Conservation (phyloP, 1,139 yeast genomes). For the Candida frijolesensis region DNA sequence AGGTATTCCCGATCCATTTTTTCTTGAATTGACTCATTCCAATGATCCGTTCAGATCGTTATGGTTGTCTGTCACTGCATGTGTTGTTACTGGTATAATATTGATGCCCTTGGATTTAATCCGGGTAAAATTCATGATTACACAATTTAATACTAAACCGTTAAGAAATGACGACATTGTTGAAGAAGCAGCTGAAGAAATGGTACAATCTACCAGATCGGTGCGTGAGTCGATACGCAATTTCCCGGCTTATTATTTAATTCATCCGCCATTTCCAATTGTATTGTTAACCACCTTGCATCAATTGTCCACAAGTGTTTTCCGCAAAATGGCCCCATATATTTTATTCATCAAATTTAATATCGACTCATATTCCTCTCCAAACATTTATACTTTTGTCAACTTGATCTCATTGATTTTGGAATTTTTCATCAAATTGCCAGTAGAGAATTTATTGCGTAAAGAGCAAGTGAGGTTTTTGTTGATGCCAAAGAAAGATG, state of each 20-base stretch:
- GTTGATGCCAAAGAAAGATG: constrained; percentile 42
- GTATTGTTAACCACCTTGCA: constrained; percentile 61
- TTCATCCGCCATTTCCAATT: constrained; percentile 57
- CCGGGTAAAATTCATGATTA: constrained; percentile 73
- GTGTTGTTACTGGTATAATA: constrained; percentile 72
- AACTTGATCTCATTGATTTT: constrained; percentile 60
- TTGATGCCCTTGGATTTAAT: constrained; percentile 83
- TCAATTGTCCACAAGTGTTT: constrained; percentile 61
- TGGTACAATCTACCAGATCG: constrained; percentile 30
- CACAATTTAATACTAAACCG: constrained; percentile 40
- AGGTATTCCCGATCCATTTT: constrained; percentile 89
- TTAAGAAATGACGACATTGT: constrained; percentile 7
- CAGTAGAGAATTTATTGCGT: constrained; percentile 82
- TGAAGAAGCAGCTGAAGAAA: constrained; percentile 10
- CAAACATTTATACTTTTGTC: constrained; percentile 53
- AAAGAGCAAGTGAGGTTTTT: constrained; percentile 79
- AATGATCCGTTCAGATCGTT: constrained; percentile 74
- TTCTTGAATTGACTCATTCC: constrained; percentile 80
- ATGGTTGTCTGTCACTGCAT: constrained; percentile 67
- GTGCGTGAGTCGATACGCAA: constrained; percentile 41
- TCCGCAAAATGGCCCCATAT: constrained; percentile 75
- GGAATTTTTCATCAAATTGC: constrained; percentile 77
- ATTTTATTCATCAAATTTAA: constrained; percentile 65
- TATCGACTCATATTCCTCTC: constrained; percentile 69
- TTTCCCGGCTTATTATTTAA: constrained; percentile 41